A percentile compares a stretch with the other conserved stretches of the same genome.
These are phyloP conservation scores for Ambrosiella cleistominuta DNA, from an alignment of 2,329 filamentous ascomycete genomes.

Conservation along the genomic window DNA sequence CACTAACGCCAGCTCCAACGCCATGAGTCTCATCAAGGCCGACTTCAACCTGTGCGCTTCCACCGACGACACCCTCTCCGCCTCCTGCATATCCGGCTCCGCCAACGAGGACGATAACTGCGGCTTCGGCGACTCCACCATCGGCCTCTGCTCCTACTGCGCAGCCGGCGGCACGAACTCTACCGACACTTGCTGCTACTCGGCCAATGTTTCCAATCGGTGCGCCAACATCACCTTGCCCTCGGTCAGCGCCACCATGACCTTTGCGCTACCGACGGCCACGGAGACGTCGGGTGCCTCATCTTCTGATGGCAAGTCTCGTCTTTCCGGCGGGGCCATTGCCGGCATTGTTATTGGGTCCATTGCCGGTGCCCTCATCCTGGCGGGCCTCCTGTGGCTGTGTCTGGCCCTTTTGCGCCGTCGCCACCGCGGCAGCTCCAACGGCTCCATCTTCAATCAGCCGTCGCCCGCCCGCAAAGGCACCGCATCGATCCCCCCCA, in stretches of 20 bases:
- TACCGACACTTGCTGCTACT: conserved; percentile 89
- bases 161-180: conserved; percentile 67
- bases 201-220: conserved; percentile 52
- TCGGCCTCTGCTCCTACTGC: conserved; percentile 79
- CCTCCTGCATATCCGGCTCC: conserved; percentile 55
- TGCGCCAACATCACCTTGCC: conserved; percentile 68
- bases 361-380: conserved; percentile 48
- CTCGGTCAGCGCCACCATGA: conserved; percentile 51
- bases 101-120: conserved; percentile 76
- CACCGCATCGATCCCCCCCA: conserved; percentile 24
- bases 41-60: conserved; percentile 84
- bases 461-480: conserved; percentile 53
- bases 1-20: conserved; percentile 43
- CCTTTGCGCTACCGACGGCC: conserved; percentile 32
- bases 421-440: conserved; percentile 42
- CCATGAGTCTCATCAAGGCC: conserved; percentile 63
- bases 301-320: conserved; percentile 20
- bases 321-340: conserved; percentile 68
- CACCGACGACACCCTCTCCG: conserved; percentile 60
- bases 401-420: conserved; percentile 37
- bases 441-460: conserved; percentile 66
- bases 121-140: conserved; percentile 54
- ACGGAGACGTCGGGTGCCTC: conserved; percentile 25
- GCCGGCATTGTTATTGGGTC: conserved; percentile 80
- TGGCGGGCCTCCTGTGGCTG: conserved; percentile 53